Percentiles rank a stretch among this genome's conserved stretches.
These are phyloP conservation scores for Cordyceps fumosorosea DNA, from an alignment of 2,329 filamentous ascomycete species.

Conservation along the genomic window DNA sequence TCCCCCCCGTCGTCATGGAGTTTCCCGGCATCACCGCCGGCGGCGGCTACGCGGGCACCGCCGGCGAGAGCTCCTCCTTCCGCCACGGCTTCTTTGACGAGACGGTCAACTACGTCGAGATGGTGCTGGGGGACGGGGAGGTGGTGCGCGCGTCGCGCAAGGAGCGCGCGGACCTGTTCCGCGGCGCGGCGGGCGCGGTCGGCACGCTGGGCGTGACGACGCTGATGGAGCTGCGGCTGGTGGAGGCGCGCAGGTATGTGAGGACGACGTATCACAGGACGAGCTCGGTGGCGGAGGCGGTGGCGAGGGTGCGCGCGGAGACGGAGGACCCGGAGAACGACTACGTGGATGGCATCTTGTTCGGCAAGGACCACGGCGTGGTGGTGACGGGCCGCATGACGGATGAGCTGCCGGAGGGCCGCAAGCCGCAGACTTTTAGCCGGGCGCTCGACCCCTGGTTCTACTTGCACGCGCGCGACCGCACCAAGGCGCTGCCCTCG, in stretches of 20 bases:
- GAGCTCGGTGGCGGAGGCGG: conserved; percentile 40
- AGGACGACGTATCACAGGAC: conserved; percentile 55
- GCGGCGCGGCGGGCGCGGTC: conserved; percentile 58
- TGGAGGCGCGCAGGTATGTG: conserved; percentile 55
- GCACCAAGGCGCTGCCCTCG: conserved; percentile 25
- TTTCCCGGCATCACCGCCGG: conserved; percentile 71
- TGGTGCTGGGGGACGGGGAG: conserved; percentile 61
- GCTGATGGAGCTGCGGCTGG: conserved; percentile 56
- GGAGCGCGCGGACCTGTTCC: conserved; percentile 51
- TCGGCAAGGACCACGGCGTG: conserved; percentile 54
- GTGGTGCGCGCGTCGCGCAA: conserved; percentile 45
- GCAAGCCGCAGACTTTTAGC: conserved; percentile 47
- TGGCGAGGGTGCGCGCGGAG: conserved; percentile 43
- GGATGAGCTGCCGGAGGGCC: conserved; percentile 38
- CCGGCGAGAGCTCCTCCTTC: conserved; percentile 65
- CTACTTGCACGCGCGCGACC: conserved; percentile 60
- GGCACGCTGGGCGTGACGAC: conserved; percentile 64
- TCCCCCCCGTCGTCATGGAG: conserved; percentile 69
- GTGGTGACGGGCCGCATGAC: conserved; percentile 58
- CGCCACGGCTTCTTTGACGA: conserved; percentile 65
- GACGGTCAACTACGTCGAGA: conserved; percentile 57
- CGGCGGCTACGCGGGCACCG: conserved; percentile 64
- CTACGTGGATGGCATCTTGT: conserved; percentile 70
- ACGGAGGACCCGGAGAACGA: conserved; percentile 43
- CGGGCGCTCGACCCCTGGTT: conserved; percentile 65